These are phyloP conservation scores for Geosmithia putterillii DNA, from an alignment of 2,329 filamentous ascomycete genomes.

Conservation along the genomic window DNA sequence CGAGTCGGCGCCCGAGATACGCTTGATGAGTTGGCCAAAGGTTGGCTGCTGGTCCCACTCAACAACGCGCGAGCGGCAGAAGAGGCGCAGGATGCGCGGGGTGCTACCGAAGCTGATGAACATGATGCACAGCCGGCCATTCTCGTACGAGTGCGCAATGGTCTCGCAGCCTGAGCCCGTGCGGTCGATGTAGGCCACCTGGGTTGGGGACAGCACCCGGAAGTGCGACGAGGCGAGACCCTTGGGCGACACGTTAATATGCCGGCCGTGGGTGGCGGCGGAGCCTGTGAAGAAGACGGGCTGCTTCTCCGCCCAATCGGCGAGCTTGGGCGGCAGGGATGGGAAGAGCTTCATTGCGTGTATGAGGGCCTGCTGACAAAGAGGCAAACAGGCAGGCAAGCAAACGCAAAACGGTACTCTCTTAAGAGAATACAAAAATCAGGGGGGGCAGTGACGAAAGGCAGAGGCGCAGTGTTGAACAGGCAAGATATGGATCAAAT, in stretches of 20 bases:
- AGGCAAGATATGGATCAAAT: too few species aligned
- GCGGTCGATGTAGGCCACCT: constrained; percentile 59
- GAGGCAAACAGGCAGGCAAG: not conserved
- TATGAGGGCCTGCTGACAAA: not conserved
- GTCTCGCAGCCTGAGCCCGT: constrained; percentile 69
- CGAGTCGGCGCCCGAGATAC: constrained; percentile 17
- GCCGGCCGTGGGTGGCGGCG: constrained; percentile 52
- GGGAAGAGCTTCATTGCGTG: constrained; percentile 46
- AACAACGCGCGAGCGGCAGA: constrained; percentile 45
- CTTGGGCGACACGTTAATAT: constrained; percentile 70
- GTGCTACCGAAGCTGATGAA: constrained; percentile 52
- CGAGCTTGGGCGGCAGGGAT: constrained; percentile 40
- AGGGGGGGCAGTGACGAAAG: not conserved
- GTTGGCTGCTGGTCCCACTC: constrained; percentile 40
- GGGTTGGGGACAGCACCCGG: constrained; percentile 42
- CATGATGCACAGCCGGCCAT: constrained; percentile 62
- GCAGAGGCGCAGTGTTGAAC: too few species aligned
- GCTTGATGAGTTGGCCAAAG: constrained; percentile 35
- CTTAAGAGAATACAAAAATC: not conserved
- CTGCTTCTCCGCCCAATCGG: constrained; percentile 53
- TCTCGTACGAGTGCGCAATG: constrained; percentile 64
- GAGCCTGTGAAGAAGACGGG: constrained; percentile 67
- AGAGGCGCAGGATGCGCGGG: constrained; percentile 53
- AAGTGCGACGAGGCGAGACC: constrained; percentile 53
- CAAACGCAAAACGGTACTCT: not conserved